Conservation (phyloP, 2,329 filamentous ascomycete species). For the Apiospora aurea region DNA sequence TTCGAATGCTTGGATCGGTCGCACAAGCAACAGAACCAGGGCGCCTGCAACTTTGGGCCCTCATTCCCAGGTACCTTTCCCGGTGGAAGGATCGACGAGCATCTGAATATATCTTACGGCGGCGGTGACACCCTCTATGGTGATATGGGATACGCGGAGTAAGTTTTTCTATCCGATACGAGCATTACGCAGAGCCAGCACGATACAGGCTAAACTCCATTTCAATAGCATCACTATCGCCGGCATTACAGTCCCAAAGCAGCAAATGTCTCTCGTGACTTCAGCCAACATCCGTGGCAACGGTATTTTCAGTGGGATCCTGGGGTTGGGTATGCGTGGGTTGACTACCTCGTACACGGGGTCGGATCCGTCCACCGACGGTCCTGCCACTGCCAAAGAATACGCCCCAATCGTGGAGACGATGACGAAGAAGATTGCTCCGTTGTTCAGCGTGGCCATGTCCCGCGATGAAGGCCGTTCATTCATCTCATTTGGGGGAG, state of each 20-base stretch:
- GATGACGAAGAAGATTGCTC: slow-evolving; percentile 34
- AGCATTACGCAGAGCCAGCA: neutral
- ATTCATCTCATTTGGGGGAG: slow-evolving; percentile 43
- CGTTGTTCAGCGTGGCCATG: slow-evolving; percentile 42
- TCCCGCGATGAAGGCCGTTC: slow-evolving; percentile 42
- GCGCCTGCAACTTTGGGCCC: slow-evolving; percentile 40
- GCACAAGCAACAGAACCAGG: slow-evolving; percentile 30
- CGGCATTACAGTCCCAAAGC: slow-evolving; percentile 39
- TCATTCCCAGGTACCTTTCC: slow-evolving; percentile 40
- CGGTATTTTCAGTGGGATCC: slow-evolving; percentile 41
- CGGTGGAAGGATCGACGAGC: slow-evolving; percentile 38
- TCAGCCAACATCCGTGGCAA: slow-evolving; percentile 41
- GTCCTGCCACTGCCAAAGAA: slow-evolving; percentile 32
- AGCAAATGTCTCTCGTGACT: slow-evolving; percentile 43
- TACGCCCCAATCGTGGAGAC: slow-evolving; percentile 42
- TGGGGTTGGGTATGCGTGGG: slow-evolving; percentile 42
- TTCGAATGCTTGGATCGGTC: slow-evolving; percentile 39
- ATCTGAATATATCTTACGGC: slow-evolving; percentile 42
- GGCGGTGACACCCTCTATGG: slow-evolving; percentile 39
- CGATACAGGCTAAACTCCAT: slow-evolving; percentile 3
- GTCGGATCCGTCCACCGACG: slow-evolving; percentile 32
- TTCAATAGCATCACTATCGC: slow-evolving; percentile 38
- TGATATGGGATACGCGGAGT: slow-evolving; percentile 42
- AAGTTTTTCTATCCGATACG: slow-evolving; percentile 26
- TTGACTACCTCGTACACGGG: slow-evolving; percentile 40